Base-by-base conservation (phyloP, 2,329 filamentous ascomycete species). In the Mycosphaerella sp. region DNA sequence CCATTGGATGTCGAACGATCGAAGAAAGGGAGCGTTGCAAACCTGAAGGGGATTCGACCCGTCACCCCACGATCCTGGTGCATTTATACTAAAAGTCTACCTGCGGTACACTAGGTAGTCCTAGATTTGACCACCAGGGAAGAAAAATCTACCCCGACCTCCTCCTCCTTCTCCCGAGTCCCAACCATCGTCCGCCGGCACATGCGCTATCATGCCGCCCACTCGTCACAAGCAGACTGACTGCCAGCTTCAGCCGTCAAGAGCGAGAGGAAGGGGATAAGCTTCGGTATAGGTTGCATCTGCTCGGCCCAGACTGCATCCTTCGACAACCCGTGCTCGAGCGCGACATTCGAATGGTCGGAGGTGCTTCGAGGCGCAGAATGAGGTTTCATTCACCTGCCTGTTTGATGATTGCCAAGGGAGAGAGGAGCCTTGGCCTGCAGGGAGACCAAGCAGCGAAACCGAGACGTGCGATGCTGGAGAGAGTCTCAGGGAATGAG, bases 41-140 rank as follows among this genome's bases (percentile, higher is more conserved):
- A 55, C 57, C 60, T 58, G 57, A 58, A 58, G 57, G 55, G 48
- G 44, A 10, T 38, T 21, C 21, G 21, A 21, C 21, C 21, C 21
- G 38, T 14, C 50, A 11, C 6, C 42, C n/a, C 11, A 34, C 43
- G 14, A 17, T 31, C 11, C 46, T 2, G 29, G 10, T 36, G 32
- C 26, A 53, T 53, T 46, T 53, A 47, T 51, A 51, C 36, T 17
- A 42, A 17, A 48, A 21, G 34, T 23, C 44, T 41, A 32, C 48
- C 12, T 38, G 32, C 49, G 14, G 21, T 43, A 21, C 21, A 1
- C 2, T 21, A 4, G 21, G 21, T 21, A 21, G 21, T 21, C 3
- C 21, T 21, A 21, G 21, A 21, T 21, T 4, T 21, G 21, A 21
- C 21, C 21, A 21, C 21, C 21, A 21, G 21, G 3, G 21, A 21